Conservation (phyloP, 2,329 filamentous ascomycete species). For the Aotearoamyces nothofagi region DNA sequence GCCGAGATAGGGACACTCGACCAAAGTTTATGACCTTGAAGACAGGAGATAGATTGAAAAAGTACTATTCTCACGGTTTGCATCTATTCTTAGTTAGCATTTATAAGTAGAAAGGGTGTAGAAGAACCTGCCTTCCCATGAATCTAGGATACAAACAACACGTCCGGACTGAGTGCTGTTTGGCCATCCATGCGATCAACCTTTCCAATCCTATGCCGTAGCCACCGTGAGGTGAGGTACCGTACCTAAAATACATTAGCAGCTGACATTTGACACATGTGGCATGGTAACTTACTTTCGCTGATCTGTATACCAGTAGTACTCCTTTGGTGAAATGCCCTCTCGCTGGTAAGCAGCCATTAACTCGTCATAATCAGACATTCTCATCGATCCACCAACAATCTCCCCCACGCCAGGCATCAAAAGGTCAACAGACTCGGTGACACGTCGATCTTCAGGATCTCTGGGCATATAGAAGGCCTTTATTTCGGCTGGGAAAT, state of each 20-base stretch:
- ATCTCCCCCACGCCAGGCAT: conserved; percentile 93
- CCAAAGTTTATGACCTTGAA: too few relatives aligned
- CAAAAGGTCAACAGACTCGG: conserved; percentile 73
- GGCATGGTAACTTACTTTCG: conserved; percentile 52
- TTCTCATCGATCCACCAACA: conserved; percentile 86
- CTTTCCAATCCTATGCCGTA: conserved; percentile 89
- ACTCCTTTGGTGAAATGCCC: conserved; percentile 68
- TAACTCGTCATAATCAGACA: conserved; percentile 80
- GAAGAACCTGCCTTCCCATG: too few relatives aligned
- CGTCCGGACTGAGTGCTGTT: conserved; percentile 48
- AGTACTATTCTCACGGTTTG: too few relatives aligned
- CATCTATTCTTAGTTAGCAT: too few relatives aligned
- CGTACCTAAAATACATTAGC: conserved; percentile 63
- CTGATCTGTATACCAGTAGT: conserved; percentile 99
- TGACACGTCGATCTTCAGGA: conserved; percentile 61
- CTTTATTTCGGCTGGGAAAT: conserved; percentile 97
- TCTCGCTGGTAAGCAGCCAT: conserved; percentile 79
- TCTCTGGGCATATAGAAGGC: conserved; percentile 98
- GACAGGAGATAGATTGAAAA: too few relatives aligned
- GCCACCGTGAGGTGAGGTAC: conserved; percentile 76
- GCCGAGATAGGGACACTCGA: too few relatives aligned
- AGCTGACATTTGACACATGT: conserved; percentile 33
- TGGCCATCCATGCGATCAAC: conserved; percentile 46
- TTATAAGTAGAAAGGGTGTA: too few relatives aligned
- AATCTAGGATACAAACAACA: conserved; percentile 68